These are phyloP conservation scores for Fonsecaea erecta DNA, from an alignment of 2,329 filamentous ascomycete genomes.

Conservation along the genomic window DNA sequence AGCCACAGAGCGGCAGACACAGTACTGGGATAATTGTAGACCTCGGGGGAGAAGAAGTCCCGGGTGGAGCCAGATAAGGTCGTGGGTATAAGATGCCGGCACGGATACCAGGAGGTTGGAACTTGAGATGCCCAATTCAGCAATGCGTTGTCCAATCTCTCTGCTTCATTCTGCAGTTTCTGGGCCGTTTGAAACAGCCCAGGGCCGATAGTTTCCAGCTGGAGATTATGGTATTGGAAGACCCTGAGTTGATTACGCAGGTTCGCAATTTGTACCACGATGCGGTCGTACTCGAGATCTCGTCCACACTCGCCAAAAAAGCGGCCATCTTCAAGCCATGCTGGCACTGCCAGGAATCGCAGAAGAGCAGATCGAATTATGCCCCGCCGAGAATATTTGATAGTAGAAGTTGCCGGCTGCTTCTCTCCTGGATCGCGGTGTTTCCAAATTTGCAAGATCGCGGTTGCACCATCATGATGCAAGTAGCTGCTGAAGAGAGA, in stretches of 20 bases:
- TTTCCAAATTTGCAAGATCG: slow-evolving; percentile 41
- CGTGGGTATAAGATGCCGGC: slow-evolving; percentile 24
- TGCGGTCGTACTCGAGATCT: slow-evolving; percentile 41
- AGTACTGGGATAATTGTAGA: slow-evolving; percentile 37
- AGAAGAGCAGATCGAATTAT: slow-evolving; percentile 40
- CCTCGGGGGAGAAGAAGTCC: slow-evolving; percentile 37
- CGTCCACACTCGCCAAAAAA: slow-evolving; percentile 41
- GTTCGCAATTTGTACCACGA: slow-evolving; percentile 36
- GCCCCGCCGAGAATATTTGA: slow-evolving; percentile 40
- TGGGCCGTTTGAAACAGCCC: not conserved
- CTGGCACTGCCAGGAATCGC: slow-evolving; percentile 37
- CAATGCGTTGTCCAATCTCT: slow-evolving; percentile 24
- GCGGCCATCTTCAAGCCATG: slow-evolving; percentile 41
- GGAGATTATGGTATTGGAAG: slow-evolving; percentile 5
- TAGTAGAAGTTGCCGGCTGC: slow-evolving; percentile 32
- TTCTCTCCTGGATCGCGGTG: slow-evolving; percentile 19
- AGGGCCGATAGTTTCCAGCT: not conserved
- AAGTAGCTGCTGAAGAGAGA: slow-evolving; percentile 43
- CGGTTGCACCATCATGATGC: slow-evolving; percentile 42
- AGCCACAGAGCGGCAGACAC: slow-evolving; percentile 38
- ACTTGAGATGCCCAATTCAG: slow-evolving; percentile 23
- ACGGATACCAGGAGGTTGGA: slow-evolving; percentile 18
- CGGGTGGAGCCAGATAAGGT: slow-evolving; percentile 15
- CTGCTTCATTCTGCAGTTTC: slow-evolving; percentile 21
- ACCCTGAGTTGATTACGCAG: slow-evolving; percentile 27